Percentiles rank a stretch among this genome's conserved stretches.
phyloP scores from a whole-genome alignment of 176 grass and related monocot genomes.

The Hordeum vulgare region MorexV3_pseudomolecules_assembly NC_058523.1:496724571-496725070 shows the following conservation, averaged over 20 bases:
- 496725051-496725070: background rate
- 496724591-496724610: background rate
- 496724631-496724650: background rate
- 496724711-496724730: background rate
- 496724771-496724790: background rate
- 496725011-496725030: background rate
- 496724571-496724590: background rate
- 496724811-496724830: background rate
- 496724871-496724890: background rate
- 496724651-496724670: background rate
- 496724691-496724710: background rate
- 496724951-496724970: background rate
- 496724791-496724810: background rate
- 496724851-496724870: background rate
- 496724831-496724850: background rate
- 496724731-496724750: background rate
- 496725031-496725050: background rate
- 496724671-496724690: slow-evolving; percentile 9
- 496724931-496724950: background rate
- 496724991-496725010: background rate
- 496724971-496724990: background rate
- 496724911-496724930: background rate
- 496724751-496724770: background rate
- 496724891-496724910: background rate
- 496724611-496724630: background rate